Conservation (phyloP, 1,284 basidiomycete species). For the Coniferiporia sulphurascens region DNA sequence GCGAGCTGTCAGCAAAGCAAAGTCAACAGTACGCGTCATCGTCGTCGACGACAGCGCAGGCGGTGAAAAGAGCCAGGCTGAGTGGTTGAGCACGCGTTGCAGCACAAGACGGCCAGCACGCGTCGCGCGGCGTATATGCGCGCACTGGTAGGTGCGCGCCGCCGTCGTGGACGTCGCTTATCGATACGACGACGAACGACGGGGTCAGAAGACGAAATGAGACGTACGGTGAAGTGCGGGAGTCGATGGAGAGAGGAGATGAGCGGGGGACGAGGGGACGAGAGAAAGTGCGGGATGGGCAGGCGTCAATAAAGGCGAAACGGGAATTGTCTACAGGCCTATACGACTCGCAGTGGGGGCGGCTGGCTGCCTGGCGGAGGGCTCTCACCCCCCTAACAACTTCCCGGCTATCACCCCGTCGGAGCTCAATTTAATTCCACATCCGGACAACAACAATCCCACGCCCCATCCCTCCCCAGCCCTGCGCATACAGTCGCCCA, state of each 20-base stretch:
- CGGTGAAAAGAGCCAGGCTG: not conserved
- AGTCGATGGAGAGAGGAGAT: not conserved
- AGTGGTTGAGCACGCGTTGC: not conserved
- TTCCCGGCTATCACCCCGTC: not conserved
- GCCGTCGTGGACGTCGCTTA: conserved; percentile 5
- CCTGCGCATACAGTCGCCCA: not conserved
- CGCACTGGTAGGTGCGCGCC: not conserved
- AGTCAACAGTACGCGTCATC: not conserved
- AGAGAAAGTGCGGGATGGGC: not conserved
- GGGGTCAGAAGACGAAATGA: not conserved
- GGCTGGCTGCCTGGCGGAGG: not conserved
- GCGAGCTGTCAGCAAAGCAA: conserved; percentile 8
- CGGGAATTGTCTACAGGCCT: conserved; percentile 8
- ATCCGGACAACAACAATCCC: not conserved
- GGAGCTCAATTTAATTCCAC: not conserved
- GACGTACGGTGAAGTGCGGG: conserved; percentile 6
- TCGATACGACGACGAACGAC: not conserved
- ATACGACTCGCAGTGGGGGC: not conserved
- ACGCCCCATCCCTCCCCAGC: not conserved
- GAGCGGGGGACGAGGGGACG: not conserved
- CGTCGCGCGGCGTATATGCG: not conserved
- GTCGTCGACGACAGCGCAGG: not conserved
- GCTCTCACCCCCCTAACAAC: not conserved
- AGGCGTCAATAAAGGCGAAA: conserved; percentile 3
- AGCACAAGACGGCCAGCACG: not conserved